A percentile compares a stretch with the other conserved stretches of the same genome.
These are phyloP conservation scores for Cyberlindnera bimundalis DNA, from an alignment of 805 yeast species.

Conservation along the genomic window DNA sequence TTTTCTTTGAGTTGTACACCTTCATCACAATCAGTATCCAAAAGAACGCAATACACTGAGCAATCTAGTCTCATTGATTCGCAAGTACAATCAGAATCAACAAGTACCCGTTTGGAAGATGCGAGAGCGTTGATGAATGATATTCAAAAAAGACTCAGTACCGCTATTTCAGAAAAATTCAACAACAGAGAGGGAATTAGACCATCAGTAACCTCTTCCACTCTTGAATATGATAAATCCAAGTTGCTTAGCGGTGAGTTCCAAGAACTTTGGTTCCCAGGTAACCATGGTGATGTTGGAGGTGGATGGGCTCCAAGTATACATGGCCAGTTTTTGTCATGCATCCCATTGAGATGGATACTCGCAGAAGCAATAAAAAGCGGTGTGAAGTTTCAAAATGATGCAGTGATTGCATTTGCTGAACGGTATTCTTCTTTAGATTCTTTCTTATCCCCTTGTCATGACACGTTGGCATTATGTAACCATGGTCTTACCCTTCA, in stretches of 20 bases:
- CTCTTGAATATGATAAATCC: slow-evolving; percentile 25
- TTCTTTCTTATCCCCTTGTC: slow-evolving; percentile 46
- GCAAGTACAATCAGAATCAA: background rate
- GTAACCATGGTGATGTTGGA: slow-evolving; percentile 67
- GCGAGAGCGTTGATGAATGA: slow-evolving; percentile 18
- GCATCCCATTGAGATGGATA: slow-evolving; percentile 60
- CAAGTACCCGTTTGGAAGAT: slow-evolving; percentile 2
- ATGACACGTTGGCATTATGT: slow-evolving; percentile 43
- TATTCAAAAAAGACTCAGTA: slow-evolving; percentile 12
- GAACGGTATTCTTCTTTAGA: slow-evolving; percentile 36
- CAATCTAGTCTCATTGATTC: background rate
- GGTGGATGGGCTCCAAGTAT: slow-evolving; percentile 58
- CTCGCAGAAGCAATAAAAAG: slow-evolving; percentile 47
- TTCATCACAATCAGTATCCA: background rate
- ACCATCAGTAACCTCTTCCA: slow-evolving; percentile 7
- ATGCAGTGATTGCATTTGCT: slow-evolving; percentile 39
- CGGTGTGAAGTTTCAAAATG: slow-evolving; percentile 46
- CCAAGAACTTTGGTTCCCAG: slow-evolving; percentile 64
- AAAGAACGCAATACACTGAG: background rate
- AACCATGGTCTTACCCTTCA: slow-evolving; percentile 16
- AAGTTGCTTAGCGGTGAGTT: slow-evolving; percentile 32
- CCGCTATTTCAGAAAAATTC: background rate
- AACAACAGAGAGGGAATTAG: background rate
- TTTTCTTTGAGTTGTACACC: slow-evolving; percentile 22
- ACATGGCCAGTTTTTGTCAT: slow-evolving; percentile 43